Percentiles rank a stretch among this genome's conserved stretches.
These are phyloP conservation scores for Rutstroemia sp. DNA, from an alignment of 2,329 filamentous ascomycete species.

Conservation along the genomic window DNA sequence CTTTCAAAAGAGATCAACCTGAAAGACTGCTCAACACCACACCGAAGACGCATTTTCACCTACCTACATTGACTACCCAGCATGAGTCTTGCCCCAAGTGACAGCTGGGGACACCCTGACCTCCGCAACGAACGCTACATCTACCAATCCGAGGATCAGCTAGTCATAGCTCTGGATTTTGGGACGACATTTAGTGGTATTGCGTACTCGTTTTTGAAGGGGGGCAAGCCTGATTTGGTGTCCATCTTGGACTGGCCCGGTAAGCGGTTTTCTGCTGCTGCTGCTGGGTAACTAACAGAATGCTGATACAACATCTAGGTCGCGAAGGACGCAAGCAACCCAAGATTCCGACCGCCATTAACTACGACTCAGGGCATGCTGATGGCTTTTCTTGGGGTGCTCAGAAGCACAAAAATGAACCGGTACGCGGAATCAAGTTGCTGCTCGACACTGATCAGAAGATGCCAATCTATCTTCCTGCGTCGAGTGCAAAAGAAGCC, in stretches of 20 bases:
- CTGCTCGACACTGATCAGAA: constrained; percentile 23
- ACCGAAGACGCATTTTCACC: background rate
- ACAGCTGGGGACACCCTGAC: no score
- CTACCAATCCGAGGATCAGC: constrained; percentile 6
- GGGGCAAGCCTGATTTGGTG: background rate
- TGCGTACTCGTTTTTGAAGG: constrained; percentile 10
- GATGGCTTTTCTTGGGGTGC: constrained; percentile 12
- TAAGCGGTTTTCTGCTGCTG: constrained; percentile 2
- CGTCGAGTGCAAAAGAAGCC: constrained; percentile 20
- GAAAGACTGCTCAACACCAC: no score
- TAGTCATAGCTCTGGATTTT: constrained; percentile 19
- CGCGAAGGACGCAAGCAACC: constrained; percentile 2
- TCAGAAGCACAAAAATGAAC: background rate
- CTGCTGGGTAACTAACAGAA: background rate
- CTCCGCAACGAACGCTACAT: background rate
- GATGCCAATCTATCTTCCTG: constrained; percentile 11
- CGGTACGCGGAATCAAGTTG: constrained; percentile 21
- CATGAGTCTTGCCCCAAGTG: background rate
- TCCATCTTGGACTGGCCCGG: constrained; percentile 18
- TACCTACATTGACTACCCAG: background rate
- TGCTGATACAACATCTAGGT: background rate
- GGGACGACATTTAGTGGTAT: constrained; percentile 19
- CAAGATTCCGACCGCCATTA: constrained; percentile 12
- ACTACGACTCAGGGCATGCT: constrained; percentile 8
- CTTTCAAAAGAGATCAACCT: no score